Percentiles rank a stretch among this genome's conserved stretches.
phyloP scores from a whole-genome alignment of 305 asterid species.

The Fraxinus angustifolia region DNA sequence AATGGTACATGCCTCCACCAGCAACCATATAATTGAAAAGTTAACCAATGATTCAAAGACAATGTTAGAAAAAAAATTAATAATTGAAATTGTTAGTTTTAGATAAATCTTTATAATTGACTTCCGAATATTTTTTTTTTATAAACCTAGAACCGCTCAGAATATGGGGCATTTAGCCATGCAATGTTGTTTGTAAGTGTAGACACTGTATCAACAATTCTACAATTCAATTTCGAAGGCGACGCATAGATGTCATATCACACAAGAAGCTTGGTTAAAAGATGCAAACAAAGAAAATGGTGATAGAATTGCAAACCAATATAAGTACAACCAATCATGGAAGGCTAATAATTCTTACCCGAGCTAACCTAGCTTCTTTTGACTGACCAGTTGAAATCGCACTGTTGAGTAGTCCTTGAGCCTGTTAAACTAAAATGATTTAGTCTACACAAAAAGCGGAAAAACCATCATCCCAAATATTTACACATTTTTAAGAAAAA shows the following conservation, averaged over 20 bases:
- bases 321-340: constrained; percentile 16
- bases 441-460: constrained; percentile 26
- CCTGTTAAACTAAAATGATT: constrained; percentile 54
- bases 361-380: constrained; percentile 95
- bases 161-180: not conserved
- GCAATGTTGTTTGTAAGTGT: constrained; percentile 11
- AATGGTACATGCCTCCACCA: constrained; percentile 7
- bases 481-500: constrained; percentile 16
- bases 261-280: not conserved
- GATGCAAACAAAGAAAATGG: not conserved
- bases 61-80: not conserved
- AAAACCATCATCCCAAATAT: constrained; percentile 17
- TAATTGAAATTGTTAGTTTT: not conserved
- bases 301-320: constrained; percentile 4
- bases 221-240: constrained; percentile 13
- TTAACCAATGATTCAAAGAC: not conserved
- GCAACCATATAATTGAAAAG: constrained; percentile 2
- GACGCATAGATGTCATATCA: constrained; percentile 1
- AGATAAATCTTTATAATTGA: not conserved
- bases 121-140: not conserved
- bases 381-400: constrained; percentile 88
- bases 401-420: constrained; percentile 89
- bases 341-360: constrained; percentile 52
- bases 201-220: not conserved
- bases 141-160: constrained; percentile 4